Conservation (phyloP, 2,329 filamentous ascomycete genomes). For the Dothiorella sarmentorum region DNA sequence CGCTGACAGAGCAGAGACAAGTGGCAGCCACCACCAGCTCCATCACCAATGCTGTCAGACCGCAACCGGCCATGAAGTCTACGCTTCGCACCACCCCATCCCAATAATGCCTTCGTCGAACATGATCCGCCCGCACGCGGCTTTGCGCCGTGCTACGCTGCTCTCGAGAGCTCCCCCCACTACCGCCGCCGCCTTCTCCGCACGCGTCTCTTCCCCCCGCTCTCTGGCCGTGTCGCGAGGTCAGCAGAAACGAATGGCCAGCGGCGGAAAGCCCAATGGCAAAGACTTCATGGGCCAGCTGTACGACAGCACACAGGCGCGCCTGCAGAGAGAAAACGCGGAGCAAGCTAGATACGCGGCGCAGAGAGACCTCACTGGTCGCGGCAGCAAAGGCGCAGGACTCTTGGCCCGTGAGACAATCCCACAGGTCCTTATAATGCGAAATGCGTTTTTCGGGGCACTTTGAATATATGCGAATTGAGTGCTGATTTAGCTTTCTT, state of each 20-base stretch:
- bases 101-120: constrained; percentile 10
- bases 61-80: constrained; percentile 15
- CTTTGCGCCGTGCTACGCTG: constrained; percentile 6
- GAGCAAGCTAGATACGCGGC: constrained; percentile 52
- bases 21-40: not conserved
- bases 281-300: constrained; percentile 58
- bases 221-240: not conserved
- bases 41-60: not conserved
- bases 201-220: not conserved
- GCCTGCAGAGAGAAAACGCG: constrained; percentile 56
- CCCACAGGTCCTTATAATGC: not conserved
- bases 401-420: constrained; percentile 12
- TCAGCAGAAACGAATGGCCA: constrained; percentile 1
- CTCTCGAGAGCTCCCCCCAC: constrained; percentile 5
- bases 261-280: constrained; percentile 24
- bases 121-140: constrained; percentile 12
- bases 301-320: constrained; percentile 59
- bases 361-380: constrained; percentile 38
- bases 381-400: constrained; percentile 13
- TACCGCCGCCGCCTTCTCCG: constrained; percentile 1
- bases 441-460: too few relatives aligned
- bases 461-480: not conserved
- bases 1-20: not conserved
- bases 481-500: not conserved
- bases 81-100: not conserved